Base-by-base conservation (phyloP, 306 rosid species). In the Arachis hypogaea region DNA sequence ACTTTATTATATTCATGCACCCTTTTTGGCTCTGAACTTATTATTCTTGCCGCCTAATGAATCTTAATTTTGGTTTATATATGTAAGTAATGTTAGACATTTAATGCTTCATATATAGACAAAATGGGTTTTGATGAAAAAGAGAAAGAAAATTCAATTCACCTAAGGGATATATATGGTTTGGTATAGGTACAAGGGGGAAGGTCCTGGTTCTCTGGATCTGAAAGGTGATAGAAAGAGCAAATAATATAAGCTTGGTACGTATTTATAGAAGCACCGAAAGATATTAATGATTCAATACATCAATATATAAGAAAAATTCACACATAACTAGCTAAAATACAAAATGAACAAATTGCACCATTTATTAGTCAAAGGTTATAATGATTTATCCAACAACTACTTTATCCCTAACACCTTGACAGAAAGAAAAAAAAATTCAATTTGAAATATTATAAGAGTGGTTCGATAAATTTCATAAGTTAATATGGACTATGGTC, bases 141-240 rank as follows among this genome's bases (percentile, higher is more conserved):
- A 5, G 30, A 51, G 11, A 60, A 36, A 29, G 57, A 16, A 62
- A 28, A 7, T 76, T 63, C 9, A 71, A 11, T 66, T 57, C 42
- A 62, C 5, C 18, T 43, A 54, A 67, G 18, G 7, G 63, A 33
- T 33, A 33, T 33, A 0, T 2, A 3, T 64, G 52, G 50, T 49
- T 43, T 22, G 57, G 40, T n/a, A 10, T 43, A 22, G 28, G 28
- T 45, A 42, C 30, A 50, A 30, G 55, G 28, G 28, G 28, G 28
- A 22, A 18, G 66, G 79, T 73, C 71, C 54, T 59, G 68, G 66
- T 68, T 77, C 81, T 41, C 22, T 61, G 64, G 66, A 69, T 67
- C 50, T 6, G 69, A 69, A 49, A 38, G 14, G 67, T 36, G 16
- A 18, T 11, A 62, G 51, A 66, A 59, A 78, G 65, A 68, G 68